phyloP scores from a whole-genome alignment of 1,284 basidiomycete species.

The Ceratobasidium sp. region DNA sequence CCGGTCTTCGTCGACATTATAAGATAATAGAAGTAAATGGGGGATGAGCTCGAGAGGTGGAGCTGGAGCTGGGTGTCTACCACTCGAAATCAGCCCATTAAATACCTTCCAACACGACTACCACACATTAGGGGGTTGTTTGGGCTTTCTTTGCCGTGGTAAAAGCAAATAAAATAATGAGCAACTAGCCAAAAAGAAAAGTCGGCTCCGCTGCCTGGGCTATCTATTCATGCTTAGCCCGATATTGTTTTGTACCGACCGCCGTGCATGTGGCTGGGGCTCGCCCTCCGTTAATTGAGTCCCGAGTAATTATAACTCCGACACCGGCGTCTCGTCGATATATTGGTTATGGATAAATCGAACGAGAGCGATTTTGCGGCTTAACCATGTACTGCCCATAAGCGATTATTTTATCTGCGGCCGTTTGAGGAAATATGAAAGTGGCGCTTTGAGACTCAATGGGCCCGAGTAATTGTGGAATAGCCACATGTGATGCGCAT shows the following conservation, averaged over 20 bases:
- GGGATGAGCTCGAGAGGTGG: conserved; percentile 18
- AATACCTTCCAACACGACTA: too few species aligned
- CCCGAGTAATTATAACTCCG: conserved; percentile 21
- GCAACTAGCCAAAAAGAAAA: not conserved
- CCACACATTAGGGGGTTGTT: not conserved
- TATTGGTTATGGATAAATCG: too few species aligned
- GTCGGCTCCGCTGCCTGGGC: not conserved
- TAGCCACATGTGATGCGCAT: too few species aligned
- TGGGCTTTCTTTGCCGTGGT: not conserved
- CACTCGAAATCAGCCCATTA: not conserved
- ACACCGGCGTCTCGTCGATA: conserved; percentile 7
- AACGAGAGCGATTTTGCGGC: too few species aligned
- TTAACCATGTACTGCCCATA: too few species aligned
- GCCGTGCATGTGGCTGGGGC: not conserved
- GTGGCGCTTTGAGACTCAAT: too few species aligned
- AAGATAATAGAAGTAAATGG: conserved; percentile 13
- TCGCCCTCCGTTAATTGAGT: conserved; percentile 28
- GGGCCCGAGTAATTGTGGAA: too few species aligned
- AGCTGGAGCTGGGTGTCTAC: conserved; percentile 19
- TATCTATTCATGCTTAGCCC: not conserved
- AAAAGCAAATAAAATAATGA: not conserved
- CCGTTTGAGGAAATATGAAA: too few species aligned
- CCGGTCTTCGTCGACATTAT: conserved; percentile 34
- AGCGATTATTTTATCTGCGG: too few species aligned
- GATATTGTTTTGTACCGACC: not conserved